These are phyloP conservation scores for Ustilaginoidea virens DNA, from an alignment of 2,329 filamentous ascomycete genomes.

Conservation along the genomic window DNA sequence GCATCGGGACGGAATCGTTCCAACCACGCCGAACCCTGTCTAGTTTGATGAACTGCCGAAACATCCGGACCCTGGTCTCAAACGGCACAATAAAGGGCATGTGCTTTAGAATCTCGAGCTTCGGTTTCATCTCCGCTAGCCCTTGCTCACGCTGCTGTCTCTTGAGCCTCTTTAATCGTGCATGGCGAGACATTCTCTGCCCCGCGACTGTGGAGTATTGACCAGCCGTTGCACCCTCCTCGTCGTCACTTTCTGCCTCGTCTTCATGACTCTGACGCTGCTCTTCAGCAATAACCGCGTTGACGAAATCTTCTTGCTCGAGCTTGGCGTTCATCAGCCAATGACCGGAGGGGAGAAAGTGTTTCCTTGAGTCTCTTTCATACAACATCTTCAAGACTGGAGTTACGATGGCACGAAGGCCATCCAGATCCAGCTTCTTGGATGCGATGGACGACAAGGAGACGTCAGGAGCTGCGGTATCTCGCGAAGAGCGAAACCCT, in stretches of 20 bases:
- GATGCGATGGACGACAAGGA: conserved; percentile 1
- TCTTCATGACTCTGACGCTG: conserved; percentile 52
- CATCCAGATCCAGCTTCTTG: conserved; percentile 48
- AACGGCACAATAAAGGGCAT: conserved; percentile 98
- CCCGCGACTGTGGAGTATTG: conserved; percentile 30
- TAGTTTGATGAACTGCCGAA: conserved; percentile 76
- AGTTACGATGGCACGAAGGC: conserved; percentile 67
- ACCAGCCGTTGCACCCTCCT: too few species aligned
- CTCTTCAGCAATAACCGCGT: conserved; percentile 76
- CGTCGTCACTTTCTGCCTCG: conserved; percentile 11
- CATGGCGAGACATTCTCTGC: conserved; percentile 45
- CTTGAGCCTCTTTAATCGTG: conserved; percentile 47
- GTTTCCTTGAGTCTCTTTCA: conserved; percentile 77
- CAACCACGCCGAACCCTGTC: conserved; percentile 31
- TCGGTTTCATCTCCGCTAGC: conserved; percentile 66
- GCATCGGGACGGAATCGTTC: conserved; percentile 4
- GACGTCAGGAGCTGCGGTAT: neutral
- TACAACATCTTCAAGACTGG: conserved; percentile 76
- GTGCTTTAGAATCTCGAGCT: conserved; percentile 80
- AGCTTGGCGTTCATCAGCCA: conserved; percentile 89
- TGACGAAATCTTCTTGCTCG: conserved; percentile 78
- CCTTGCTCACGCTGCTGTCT: conserved; percentile 52
- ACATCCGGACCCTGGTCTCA: conserved; percentile 77
- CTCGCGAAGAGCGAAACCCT: neutral
- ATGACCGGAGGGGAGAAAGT: conserved; percentile 67